Conservation (phyloP, 208 protist genomes). For the Trypanosoma boissoni region DNA sequence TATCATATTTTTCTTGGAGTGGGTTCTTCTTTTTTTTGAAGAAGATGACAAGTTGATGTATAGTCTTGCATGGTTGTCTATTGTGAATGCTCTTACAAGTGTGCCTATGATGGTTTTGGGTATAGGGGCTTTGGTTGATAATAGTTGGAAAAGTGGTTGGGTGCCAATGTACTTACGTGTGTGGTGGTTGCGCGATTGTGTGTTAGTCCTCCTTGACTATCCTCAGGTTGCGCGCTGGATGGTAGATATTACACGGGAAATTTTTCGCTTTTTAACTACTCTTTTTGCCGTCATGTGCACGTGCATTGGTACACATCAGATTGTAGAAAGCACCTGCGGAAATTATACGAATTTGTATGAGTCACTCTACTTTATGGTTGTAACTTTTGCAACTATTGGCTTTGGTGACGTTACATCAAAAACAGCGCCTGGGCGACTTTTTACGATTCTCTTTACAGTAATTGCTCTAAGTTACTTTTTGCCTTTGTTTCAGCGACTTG, state of each 20-base stretch:
- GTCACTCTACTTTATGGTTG: constrained; percentile 69
- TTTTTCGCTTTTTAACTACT: constrained; percentile 53
- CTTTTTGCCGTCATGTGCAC: constrained; percentile 69
- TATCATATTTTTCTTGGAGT: constrained; percentile 74
- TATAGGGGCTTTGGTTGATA: constrained; percentile 46
- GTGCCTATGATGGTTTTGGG: constrained; percentile 78
- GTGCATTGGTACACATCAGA: constrained; percentile 71
- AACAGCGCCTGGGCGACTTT: constrained; percentile 55
- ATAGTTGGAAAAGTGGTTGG: constrained; percentile 50
- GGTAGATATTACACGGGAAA: constrained; percentile 58
- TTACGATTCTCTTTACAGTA: constrained; percentile 70
- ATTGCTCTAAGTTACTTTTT: constrained; percentile 78
- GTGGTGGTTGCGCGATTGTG: constrained; percentile 71
- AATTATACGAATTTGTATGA: constrained; percentile 64
- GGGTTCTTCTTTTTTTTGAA: constrained; percentile 58
- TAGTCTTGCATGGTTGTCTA: constrained; percentile 52
- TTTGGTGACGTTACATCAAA: constrained; percentile 60
- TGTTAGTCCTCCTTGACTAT: constrained; percentile 69
- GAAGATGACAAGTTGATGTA: constrained; percentile 66
- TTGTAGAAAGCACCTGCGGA: constrained; percentile 59
- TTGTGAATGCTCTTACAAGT: constrained; percentile 72
- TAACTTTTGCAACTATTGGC: constrained; percentile 71
- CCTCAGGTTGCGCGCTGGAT: constrained; percentile 47
- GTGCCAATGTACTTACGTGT: constrained; percentile 84
- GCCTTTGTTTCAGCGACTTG: constrained; percentile 58